Conservation (phyloP, 768 basidiomycete genomes). For the Cystobasidium tubakii region DNA sequence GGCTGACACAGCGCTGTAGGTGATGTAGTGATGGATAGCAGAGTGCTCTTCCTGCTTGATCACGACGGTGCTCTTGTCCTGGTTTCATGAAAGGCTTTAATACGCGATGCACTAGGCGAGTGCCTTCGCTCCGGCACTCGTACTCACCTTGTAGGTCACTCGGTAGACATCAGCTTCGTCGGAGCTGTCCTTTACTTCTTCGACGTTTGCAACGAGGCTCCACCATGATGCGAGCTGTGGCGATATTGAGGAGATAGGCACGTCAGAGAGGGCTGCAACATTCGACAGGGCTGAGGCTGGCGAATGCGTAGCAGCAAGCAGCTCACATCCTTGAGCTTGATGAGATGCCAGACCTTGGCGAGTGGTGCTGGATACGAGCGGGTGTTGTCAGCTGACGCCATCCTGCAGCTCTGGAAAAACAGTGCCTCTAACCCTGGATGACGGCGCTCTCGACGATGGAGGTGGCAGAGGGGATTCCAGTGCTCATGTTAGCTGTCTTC, state of each 20-base stretch:
- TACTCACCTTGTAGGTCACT: slow-evolving; percentile 32
- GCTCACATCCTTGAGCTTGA: slow-evolving; percentile 31
- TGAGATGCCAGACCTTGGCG: slow-evolving; percentile 28
- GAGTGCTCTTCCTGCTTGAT: slow-evolving; percentile 48
- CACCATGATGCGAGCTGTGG: slow-evolving; percentile 32
- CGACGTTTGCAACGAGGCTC: slow-evolving; percentile 23
- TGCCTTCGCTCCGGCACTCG: background rate
- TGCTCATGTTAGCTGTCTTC: background rate
- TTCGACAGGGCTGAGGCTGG: slow-evolving; percentile 3
- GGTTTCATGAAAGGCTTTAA: background rate
- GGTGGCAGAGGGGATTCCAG: slow-evolving; percentile 19
- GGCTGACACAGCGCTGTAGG: slow-evolving; percentile 45
- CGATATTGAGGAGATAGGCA: background rate
- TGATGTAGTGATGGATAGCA: slow-evolving; percentile 46
- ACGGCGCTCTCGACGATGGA: slow-evolving; percentile 27
- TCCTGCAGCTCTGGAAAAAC: background rate
- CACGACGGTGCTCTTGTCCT: slow-evolving; percentile 45
- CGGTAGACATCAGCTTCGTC: slow-evolving; percentile 18
- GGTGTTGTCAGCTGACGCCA: background rate
- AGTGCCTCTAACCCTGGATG: background rate
- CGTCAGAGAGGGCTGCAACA: background rate
- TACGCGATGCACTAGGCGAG: background rate
- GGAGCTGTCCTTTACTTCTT: slow-evolving; percentile 5
- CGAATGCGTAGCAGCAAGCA: background rate
- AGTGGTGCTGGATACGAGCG: background rate